A percentile compares a stretch with the other conserved stretches of the same genome.
Evolutionary conservation across 169 alveolate genomes (phyloP).

Genomic region (Cryptosporidium bovis): DNA sequence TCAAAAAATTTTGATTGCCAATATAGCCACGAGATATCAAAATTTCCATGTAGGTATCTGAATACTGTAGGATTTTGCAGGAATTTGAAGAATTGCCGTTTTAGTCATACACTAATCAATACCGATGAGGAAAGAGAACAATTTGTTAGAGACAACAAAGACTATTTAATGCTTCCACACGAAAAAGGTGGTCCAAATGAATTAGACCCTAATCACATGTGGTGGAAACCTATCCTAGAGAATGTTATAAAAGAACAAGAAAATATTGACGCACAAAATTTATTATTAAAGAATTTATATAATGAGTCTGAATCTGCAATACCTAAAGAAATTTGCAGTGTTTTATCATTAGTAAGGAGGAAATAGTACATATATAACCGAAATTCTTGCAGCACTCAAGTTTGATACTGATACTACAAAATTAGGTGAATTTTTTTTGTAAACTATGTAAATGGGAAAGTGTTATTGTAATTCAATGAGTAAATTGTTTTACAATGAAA

Average conservation of each 20-base stretch:
- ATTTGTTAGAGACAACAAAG: constrained; percentile 67
- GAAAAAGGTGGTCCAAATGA: constrained; percentile 62
- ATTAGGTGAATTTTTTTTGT: too few species aligned
- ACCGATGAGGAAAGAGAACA: constrained; percentile 49
- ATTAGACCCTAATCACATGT: constrained; percentile 13
- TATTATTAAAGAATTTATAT: constrained; percentile 30
- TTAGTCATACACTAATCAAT: constrained; percentile 40
- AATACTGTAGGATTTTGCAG: constrained; percentile 69
- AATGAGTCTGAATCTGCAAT: constrained; percentile 23
- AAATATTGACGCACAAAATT: background rate
- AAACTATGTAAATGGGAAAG: too few species aligned
- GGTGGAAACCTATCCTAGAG: constrained; percentile 63
- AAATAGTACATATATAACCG: too few species aligned
- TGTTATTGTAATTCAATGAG: too few species aligned
- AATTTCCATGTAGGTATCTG: constrained; percentile 71
- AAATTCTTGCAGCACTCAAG: too few species aligned
- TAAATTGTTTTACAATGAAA: too few species aligned
- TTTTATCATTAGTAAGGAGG: background rate
- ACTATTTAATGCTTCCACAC: constrained; percentile 54
- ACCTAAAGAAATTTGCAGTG: constrained; percentile 32
- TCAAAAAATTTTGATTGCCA: constrained; percentile 48
- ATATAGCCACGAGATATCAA: constrained; percentile 58
- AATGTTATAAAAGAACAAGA: constrained; percentile 54
- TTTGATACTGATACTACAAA: too few species aligned
- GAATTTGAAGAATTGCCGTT: constrained; percentile 52